Evolutionary conservation across 495 filamentous ascomycete species (phyloP), one percentile per base, ranked within the genome.

Genomic region (Lasiosphaeria hispida): DNA sequence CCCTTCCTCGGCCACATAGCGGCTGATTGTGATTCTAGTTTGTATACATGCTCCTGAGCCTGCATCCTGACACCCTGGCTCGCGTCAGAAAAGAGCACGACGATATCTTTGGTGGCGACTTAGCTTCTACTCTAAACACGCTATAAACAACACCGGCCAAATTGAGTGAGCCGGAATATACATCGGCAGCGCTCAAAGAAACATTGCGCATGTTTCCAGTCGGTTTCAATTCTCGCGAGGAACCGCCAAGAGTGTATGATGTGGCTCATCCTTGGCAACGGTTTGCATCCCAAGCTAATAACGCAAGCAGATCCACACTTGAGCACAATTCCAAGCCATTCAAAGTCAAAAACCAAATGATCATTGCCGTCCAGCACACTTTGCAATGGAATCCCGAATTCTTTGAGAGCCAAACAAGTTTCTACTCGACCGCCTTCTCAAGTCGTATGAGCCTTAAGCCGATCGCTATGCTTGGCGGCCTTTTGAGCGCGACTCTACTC

Each of bases 141-240:
- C 19, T 57, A 0, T 30, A 17, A n/a, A 15, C 23, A 7, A 37
- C 36, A 11, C 53, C 41, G 10, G 13, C 4, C 4, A 34, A 37
- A 7, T 9, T 42, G 23, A 36, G n/a, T 30, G 43, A 47, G 4
- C 43, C 48, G 11, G 17, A 35, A 19, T 57, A 48, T 35, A 57
- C 54, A 2, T n/a, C 34, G 10, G 54, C 54, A 15, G 44, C 48
- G 10, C 11, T 57, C 54, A 33, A 57, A 4, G 54, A 57, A 39
- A 39, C 44, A 17, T 18, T 57, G 8, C 54, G 54, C 9, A 33
- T 57, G 4, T 58, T 54, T 33, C 51, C 51, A 6, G 30, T 35
- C 6, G 51, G 51, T 23, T 18, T 54, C n/a, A 18, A 23, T n/a
- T 9, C 39, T 9, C 51, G 51, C 39, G 51, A 42, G 17, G 38